A percentile compares a stretch with the other conserved stretches of the same genome.
Evolutionary conservation across 768 basidiomycete species (phyloP).

Genomic region (Kwoniella dendrophila): DNA sequence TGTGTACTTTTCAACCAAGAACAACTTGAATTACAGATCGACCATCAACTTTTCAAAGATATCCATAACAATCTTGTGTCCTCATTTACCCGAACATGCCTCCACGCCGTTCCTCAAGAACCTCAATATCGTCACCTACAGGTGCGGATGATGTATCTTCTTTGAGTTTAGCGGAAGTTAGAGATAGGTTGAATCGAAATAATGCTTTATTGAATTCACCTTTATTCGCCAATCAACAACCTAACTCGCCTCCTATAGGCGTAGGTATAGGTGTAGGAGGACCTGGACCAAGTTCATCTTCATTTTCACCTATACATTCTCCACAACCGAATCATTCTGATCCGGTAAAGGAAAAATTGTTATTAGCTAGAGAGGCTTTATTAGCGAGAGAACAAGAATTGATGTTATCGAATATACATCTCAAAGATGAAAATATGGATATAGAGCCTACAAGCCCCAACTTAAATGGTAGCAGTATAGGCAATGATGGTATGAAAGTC

Average conservation of each 20-base stretch:
- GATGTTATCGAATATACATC: constrained; percentile 14
- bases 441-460: neutral
- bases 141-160: constrained; percentile 33
- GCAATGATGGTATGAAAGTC: neutral
- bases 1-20: too few species aligned
- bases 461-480: neutral
- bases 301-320: neutral
- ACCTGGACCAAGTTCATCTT: constrained; percentile 2
- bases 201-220: constrained; percentile 25
- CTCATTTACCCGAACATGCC: constrained; percentile 12
- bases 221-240: constrained; percentile 8
- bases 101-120: constrained; percentile 16
- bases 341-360: constrained; percentile 36
- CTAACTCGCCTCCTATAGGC: neutral
- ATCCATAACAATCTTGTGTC: neutral
- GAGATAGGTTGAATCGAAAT: constrained; percentile 39
- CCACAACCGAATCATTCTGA: too few species aligned
- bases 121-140: constrained; percentile 7
- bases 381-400: constrained; percentile 41
- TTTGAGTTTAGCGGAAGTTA: constrained; percentile 36
- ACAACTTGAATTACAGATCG: too few species aligned
- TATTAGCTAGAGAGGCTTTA: constrained; percentile 25
- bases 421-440: neutral
- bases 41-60: too few species aligned
- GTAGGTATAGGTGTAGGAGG: constrained; percentile 3